Base-by-base conservation (phyloP, 2,329 filamentous ascomycete genomes). In the Phyllachora maydis region DNA sequence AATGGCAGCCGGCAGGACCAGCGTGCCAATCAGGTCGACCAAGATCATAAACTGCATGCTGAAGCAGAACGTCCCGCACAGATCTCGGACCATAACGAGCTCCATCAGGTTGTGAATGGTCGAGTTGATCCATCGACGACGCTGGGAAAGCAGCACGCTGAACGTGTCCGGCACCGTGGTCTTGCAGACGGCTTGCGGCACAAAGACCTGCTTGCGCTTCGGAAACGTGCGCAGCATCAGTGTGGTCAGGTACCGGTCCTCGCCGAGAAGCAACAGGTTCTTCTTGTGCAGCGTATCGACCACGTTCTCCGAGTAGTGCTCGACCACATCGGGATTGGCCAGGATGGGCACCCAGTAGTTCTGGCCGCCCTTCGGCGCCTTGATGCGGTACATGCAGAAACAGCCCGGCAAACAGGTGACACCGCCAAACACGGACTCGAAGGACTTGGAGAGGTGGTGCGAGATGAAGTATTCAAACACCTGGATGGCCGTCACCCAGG, bases 301-400 rank as follows among this genome's bases (percentile, higher is more conserved):
- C 25, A 98, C 83, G 38, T 98, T 98, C 50, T 98, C 88, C 1
- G 88, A 95, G 50, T 98, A 98, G 51, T 98, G 88, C 52, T 98
- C 88, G 22, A 98, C 90, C 20, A 98, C 78, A 41, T 98, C 90
- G 3, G 90, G 90, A 46, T 98, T 98, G 36, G 88, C 88, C 33
- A 98, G 65, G 40, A 98, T 95, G 6, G 88, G 88, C 13, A 98
- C 88, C 88, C 88, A 98, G 54, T 95, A 98, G 56, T 98, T 95
- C 46, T 95, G 82, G 14, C 77, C 85, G 34, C 88, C 88, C 55
- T 98, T 98, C 30, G 88, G 90, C 15, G 88, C 78, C 54, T 98
- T 98, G 65, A 98, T 95, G 41, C 88, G 78, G 57, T 98, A 98
- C 90, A 98, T 98, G 62, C 82, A 93, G 70, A 98, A 98, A 59